These are phyloP conservation scores for Platanthera guangdongensis DNA, from an alignment of 106 monocot genomes.

Conservation along the genomic window DNA sequence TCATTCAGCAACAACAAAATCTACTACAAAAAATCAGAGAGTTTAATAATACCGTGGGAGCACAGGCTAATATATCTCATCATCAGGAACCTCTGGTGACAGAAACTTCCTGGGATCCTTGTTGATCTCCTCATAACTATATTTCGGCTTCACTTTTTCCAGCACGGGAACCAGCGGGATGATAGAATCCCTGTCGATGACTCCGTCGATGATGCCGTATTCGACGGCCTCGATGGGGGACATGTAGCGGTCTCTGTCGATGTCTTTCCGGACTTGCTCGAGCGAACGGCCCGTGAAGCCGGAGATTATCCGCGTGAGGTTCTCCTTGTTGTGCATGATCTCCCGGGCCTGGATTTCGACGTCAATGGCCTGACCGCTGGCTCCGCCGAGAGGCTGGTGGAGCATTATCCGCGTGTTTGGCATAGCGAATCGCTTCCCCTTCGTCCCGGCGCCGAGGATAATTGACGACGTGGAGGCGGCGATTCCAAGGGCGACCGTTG, in stretches of 20 bases:
- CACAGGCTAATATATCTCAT: slow-evolving; percentile 72
- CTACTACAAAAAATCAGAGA: not conserved
- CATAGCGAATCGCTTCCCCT: slow-evolving; percentile 82
- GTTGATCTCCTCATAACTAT: slow-evolving; percentile 49
- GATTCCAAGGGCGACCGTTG: slow-evolving; percentile 75
- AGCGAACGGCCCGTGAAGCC: slow-evolving; percentile 64
- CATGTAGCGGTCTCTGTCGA: slow-evolving; percentile 86
- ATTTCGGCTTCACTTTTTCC: slow-evolving; percentile 54
- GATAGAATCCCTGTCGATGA: slow-evolving; percentile 66
- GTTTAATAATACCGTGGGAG: not conserved
- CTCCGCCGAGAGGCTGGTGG: slow-evolving; percentile 92
- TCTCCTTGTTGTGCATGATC: slow-evolving; percentile 74
- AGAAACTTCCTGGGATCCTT: slow-evolving; percentile 77
- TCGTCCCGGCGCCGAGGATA: slow-evolving; percentile 80
- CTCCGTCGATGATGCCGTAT: slow-evolving; percentile 83
- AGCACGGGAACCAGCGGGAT: slow-evolving; percentile 60
- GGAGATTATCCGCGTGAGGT: slow-evolving; percentile 52
- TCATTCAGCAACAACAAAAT: not conserved
- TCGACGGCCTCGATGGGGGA: slow-evolving; percentile 89
- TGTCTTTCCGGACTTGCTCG: slow-evolving; percentile 81
- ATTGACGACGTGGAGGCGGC: slow-evolving; percentile 81
- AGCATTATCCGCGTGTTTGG: slow-evolving; percentile 90
- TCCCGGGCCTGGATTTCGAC: slow-evolving; percentile 84
- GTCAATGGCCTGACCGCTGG: slow-evolving; percentile 75
- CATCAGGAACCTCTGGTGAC: slow-evolving; percentile 83